Percentiles rank a stretch among this genome's conserved stretches.
Conservation (phyloP, 345 rosid genomes). For the Eucalyptus melliodora region DNA sequence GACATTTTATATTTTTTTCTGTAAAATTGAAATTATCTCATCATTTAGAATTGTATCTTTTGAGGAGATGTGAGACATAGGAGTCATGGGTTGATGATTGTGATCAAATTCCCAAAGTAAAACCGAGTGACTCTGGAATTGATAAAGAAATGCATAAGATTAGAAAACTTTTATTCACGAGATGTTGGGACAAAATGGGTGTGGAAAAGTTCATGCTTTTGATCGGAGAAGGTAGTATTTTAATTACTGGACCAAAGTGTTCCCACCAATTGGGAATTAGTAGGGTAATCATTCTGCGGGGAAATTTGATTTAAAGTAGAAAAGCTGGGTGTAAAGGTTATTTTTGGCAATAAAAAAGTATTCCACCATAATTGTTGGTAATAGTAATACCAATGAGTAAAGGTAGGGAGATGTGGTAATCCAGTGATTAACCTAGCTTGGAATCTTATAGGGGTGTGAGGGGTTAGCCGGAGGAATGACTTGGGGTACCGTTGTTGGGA, state of each 20-base stretch:
- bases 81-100: background rate
- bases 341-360: background rate
- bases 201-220: background rate
- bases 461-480: too few relatives aligned
- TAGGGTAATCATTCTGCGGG: too few relatives aligned
- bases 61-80: fast-evolving
- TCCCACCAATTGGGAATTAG: background rate
- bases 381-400: background rate
- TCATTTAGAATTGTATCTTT: too few relatives aligned
- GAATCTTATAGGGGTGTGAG: too few relatives aligned
- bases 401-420: background rate
- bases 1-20: too few relatives aligned
- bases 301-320: too few relatives aligned
- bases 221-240: background rate
- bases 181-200: background rate
- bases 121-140: background rate
- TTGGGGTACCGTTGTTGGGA: too few relatives aligned
- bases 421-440: too few relatives aligned
- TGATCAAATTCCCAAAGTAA: too few relatives aligned
- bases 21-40: too few relatives aligned
- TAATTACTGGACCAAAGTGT: background rate
- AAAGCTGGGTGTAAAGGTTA: background rate
- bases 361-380: background rate
- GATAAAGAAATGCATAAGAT: background rate
- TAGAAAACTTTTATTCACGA: background rate